Base-by-base conservation (phyloP, 108 stramenopile genomes). In the Nitzschia sp. region DNA sequence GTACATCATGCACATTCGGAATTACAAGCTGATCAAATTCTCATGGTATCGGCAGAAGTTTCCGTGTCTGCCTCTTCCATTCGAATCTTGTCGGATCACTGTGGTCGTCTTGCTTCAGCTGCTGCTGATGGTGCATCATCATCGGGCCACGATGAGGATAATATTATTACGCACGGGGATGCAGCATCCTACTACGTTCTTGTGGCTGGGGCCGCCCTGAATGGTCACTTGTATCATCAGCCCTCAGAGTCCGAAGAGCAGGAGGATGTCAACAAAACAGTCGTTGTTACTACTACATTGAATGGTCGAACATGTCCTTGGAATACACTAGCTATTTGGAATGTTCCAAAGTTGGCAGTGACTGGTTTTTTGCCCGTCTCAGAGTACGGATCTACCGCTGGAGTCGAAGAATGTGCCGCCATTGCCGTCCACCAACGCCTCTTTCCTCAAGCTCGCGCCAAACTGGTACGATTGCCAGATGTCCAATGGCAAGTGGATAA, bases 321-420 rank as follows among this genome's bases (percentile, higher is more conserved):
- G 97, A 97, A 97, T 74, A 97, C 97, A n/a, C 72, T 92, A 31
- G 94, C 94, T 3, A 53, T 96, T 17, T 97, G 97, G 97, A 81
- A 93, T 57, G 53, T 96, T 26, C 29, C 59, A 52, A 91, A 91
- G 64, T 72, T 97, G 28, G 79, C 89, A 28, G 46, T 89, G n/a
- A 88, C 88, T 2, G 94, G 95, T 36, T 97, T 96, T 66, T 76
- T 83, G 8, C 66, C 82, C 5, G 79, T 93, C 23, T 86, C 90
- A 0, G 73, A 71, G 53, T 6, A 69, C 28, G 61, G 53, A 23
- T 27, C 55, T 2, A 30, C 54, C 11, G 75, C 66, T 27, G 96
- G 96, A 2, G 83, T 97, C 8, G 96, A 97, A 69, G 96, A 96
- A 72, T 93, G 89, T 1, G 79, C 85, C 11, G 86, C 92, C 8